Conservation (phyloP, 495 filamentous ascomycete genomes). For the Neurospora cerealis region DNA sequence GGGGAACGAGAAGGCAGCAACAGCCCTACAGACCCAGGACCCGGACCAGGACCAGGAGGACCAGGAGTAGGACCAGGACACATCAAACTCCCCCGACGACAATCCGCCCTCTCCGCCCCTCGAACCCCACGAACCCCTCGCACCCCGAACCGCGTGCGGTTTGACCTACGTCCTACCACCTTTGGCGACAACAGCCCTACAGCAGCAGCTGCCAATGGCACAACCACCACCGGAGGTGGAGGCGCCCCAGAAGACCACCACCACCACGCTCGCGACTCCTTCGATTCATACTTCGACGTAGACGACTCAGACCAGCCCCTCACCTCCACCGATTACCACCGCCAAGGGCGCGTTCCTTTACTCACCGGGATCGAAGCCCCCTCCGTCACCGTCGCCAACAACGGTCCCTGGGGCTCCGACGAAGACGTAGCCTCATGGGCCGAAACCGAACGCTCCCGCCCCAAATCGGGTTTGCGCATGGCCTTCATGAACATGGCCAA, state of each 20-base stretch:
- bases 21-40: neutral
- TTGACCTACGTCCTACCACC: conserved; percentile 54
- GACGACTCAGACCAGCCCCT: conserved; percentile 8
- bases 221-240: conserved; percentile 12
- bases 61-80: neutral
- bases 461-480: conserved; percentile 36
- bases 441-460: conserved; percentile 33
- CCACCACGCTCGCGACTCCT: conserved; percentile 31
- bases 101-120: neutral
- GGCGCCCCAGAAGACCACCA: conserved; percentile 26
- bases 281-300: conserved; percentile 23
- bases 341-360: conserved; percentile 54
- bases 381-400: conserved; percentile 66
- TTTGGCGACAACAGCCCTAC: conserved; percentile 18
- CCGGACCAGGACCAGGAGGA: neutral
- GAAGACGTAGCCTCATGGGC: conserved; percentile 32
- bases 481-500: conserved; percentile 99
- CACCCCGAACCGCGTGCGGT: conserved; percentile 79
- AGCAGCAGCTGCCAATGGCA: conserved; percentile 6
- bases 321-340: conserved; percentile 15
- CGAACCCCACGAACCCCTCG: conserved; percentile 51
- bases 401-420: conserved; percentile 32
- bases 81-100: neutral
- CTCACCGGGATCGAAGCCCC: conserved; percentile 83
- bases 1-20: neutral